These are phyloP conservation scores for Paxillus ammoniavirescens DNA, from an alignment of 768 basidiomycete genomes.

Conservation along the genomic window DNA sequence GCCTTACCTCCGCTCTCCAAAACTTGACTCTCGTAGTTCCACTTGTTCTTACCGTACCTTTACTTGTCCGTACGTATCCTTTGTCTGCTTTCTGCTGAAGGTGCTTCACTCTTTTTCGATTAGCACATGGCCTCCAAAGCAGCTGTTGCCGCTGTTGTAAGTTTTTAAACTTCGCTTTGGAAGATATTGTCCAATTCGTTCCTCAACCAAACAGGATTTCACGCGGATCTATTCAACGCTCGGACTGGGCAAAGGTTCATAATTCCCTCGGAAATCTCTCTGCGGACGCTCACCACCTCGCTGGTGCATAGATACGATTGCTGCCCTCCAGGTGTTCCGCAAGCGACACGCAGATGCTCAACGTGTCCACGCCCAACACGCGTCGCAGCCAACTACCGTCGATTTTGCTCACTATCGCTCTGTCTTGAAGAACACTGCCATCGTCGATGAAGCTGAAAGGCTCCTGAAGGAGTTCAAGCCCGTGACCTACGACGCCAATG, in stretches of 20 bases:
- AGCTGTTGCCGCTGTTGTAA: slow-evolving; percentile 64
- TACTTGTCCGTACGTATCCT: neutral
- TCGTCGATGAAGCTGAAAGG: slow-evolving; percentile 93
- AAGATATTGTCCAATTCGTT: slow-evolving; percentile 4
- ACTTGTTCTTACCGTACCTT: slow-evolving; percentile 12
- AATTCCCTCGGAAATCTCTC: neutral
- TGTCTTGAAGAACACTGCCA: slow-evolving; percentile 86
- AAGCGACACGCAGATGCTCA: slow-evolving; percentile 92
- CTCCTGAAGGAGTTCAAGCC: slow-evolving; percentile 87
- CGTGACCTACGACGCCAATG: slow-evolving; percentile 85
- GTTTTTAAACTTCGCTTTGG: slow-evolving; percentile 16
- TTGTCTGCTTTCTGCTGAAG: slow-evolving; percentile 1
- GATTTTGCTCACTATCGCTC: slow-evolving; percentile 92
- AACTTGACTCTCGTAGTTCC: slow-evolving; percentile 2
- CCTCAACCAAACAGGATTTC: slow-evolving; percentile 59
- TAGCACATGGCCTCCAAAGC: slow-evolving; percentile 67
- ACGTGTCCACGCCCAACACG: slow-evolving; percentile 61
- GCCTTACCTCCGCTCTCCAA: slow-evolving; percentile 12
- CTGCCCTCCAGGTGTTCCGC: slow-evolving; percentile 91
- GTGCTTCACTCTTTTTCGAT: neutral
- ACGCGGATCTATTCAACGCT: slow-evolving; percentile 79
- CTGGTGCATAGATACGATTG: slow-evolving; percentile 70
- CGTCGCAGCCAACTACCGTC: slow-evolving; percentile 74
- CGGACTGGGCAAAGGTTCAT: slow-evolving; percentile 80
- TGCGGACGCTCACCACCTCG: slow-evolving; percentile 1